Conservation (phyloP, 2,329 filamentous ascomycete genomes). For the Xylariales sp. region DNA sequence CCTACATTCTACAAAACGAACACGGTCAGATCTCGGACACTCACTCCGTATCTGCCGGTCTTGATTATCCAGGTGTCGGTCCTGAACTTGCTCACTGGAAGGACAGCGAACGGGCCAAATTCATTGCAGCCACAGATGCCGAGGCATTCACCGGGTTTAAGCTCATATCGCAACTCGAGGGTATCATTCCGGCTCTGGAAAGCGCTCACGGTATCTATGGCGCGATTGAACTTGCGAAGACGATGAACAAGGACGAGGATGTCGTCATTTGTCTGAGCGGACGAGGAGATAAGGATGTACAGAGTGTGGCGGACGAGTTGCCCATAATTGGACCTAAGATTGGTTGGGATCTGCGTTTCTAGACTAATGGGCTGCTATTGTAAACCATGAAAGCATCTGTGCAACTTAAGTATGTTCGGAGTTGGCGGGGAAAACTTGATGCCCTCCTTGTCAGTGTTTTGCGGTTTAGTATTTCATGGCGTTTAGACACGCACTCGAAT, state of each 20-base stretch:
- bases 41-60: conserved; percentile 91
- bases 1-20: conserved; percentile 88
- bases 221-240: conserved; percentile 85
- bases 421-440: conserved; percentile 3
- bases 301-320: conserved; percentile 93
- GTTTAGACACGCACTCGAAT: no score
- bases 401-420: conserved; percentile 3
- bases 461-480: no score
- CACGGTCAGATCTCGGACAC: conserved; percentile 93
- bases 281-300: conserved; percentile 95
- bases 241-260: conserved; percentile 82
- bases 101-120: conserved; percentile 78
- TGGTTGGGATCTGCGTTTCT: conserved; percentile 65
- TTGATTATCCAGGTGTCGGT: conserved; percentile 96
- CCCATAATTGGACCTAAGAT: conserved; percentile 86
- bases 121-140: conserved; percentile 86
- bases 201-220: conserved; percentile 89
- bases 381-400: background rate
- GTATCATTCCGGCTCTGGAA: conserved; percentile 95
- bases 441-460: no score
- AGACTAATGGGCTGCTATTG: conserved; percentile 16
- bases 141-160: conserved; percentile 86
- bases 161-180: conserved; percentile 80
- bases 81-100: conserved; percentile 93
- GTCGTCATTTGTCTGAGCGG: conserved; percentile 92